Conservation (phyloP, 306 rosid species). For the Cucurbita maxima region DNA sequence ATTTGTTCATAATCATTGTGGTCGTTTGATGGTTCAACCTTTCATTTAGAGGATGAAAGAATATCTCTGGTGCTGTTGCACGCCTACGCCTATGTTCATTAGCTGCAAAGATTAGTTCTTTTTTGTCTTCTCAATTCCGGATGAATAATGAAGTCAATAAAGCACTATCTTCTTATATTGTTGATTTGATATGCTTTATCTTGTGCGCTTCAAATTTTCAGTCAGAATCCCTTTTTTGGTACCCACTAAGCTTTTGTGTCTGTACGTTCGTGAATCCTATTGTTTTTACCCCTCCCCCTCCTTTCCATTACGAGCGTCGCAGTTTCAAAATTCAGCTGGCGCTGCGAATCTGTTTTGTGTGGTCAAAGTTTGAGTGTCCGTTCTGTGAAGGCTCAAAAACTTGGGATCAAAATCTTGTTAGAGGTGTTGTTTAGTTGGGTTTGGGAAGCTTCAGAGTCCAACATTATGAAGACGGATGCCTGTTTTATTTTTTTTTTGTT, state of each 20-base stretch:
- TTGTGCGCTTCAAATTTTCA: not conserved
- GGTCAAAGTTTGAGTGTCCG: not conserved
- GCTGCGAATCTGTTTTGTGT: not conserved
- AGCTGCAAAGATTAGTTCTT: not conserved
- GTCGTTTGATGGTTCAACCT: not conserved
- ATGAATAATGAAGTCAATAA: not conserved
- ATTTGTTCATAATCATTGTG: not conserved
- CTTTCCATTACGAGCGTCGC: not conserved
- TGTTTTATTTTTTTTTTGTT: not conserved
- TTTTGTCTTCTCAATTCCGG: not conserved
- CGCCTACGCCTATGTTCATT: not conserved
- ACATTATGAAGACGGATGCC: not conserved
- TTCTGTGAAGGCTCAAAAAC: not conserved
- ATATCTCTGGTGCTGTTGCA: not conserved
- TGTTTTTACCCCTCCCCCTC: not conserved
- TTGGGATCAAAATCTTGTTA: not conserved
- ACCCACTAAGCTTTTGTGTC: not conserved
- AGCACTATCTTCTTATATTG: not conserved
- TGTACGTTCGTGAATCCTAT: not conserved
- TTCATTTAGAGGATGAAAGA: not conserved
- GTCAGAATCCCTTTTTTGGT: not conserved
- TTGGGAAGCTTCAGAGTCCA: not conserved
- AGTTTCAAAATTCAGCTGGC: not conserved
- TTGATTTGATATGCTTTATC: not conserved
- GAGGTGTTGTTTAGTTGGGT: not conserved